A percentile compares a stretch with the other conserved stretches of the same genome.
Conservation (phyloP, 768 basidiomycete species). For the Clavulina sp. region DNA sequence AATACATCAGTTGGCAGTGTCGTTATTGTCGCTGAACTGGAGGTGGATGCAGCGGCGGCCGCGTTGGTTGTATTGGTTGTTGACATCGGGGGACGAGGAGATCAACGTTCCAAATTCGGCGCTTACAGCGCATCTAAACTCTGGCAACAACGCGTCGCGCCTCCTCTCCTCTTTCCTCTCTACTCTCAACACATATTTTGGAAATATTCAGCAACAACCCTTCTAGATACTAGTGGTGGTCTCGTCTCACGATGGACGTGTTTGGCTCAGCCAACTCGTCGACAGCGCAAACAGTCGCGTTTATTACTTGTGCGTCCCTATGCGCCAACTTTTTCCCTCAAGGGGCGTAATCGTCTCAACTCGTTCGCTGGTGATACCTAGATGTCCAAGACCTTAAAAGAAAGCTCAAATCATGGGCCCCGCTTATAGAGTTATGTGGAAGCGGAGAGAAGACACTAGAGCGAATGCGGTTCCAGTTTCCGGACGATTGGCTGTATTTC, state of each 20-base stretch:
- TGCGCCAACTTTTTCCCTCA: neutral
- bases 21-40: no score
- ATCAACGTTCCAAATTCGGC: no score
- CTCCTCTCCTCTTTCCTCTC: no score
- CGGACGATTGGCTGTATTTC: constrained; percentile 94
- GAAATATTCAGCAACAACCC: neutral
- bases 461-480: constrained; percentile 91
- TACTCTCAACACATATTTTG: neutral
- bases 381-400: constrained; percentile 90
- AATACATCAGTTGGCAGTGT: constrained; percentile 10
- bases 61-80: no score
- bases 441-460: constrained; percentile 95
- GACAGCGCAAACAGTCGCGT: constrained; percentile 94
- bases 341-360: neutral
- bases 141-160: neutral
- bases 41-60: no score
- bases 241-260: neutral
- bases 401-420: constrained; percentile 91
- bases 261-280: constrained; percentile 40
- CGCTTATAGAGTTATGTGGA: constrained; percentile 87
- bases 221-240: neutral
- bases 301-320: constrained; percentile 62
- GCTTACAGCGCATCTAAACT: no score
- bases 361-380: neutral
- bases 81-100: no score